A percentile compares a stretch with the other conserved stretches of the same genome.
Conservation (phyloP, 306 rosid species). For the Luffa acutangula region DNA sequence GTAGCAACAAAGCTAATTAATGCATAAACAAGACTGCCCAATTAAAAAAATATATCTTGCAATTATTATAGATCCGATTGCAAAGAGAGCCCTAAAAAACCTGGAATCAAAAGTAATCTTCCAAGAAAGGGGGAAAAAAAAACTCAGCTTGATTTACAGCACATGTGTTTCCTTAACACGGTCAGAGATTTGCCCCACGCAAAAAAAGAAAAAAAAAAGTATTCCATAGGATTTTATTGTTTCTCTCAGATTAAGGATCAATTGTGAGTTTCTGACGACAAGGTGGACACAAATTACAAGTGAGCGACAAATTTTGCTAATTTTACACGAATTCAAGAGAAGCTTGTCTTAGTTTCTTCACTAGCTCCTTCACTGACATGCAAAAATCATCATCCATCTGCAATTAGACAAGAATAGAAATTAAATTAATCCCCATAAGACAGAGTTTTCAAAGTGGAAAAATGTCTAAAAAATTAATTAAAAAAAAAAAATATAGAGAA, state of each 20-base stretch:
- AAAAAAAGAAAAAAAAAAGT: neutral
- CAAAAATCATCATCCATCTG: conserved; percentile 50
- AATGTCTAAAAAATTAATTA: neutral
- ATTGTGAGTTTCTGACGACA: neutral
- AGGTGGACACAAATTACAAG: neutral
- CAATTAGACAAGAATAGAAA: neutral
- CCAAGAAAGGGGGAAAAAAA: neutral
- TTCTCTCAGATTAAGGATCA: too few species aligned
- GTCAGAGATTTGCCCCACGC: neutral
- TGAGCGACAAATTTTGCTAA: neutral
- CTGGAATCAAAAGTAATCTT: neutral
- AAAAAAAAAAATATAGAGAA: neutral
- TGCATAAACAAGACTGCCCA: neutral
- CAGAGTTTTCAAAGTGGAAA: neutral
- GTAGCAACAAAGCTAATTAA: neutral
- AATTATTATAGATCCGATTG: neutral
- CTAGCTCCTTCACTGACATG: conserved; percentile 32
- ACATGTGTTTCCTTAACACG: neutral
- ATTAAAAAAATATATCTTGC: neutral
- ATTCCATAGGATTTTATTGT: neutral
- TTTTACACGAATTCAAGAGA: neutral
- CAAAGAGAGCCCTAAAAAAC: neutral
- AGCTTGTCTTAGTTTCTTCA: conserved; percentile 24
- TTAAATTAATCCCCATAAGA: neutral
- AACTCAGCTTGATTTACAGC: neutral